These are phyloP conservation scores for Brasilioporus rufonigricans DNA, from an alignment of 768 basidiomycete species.

Conservation along the genomic window DNA sequence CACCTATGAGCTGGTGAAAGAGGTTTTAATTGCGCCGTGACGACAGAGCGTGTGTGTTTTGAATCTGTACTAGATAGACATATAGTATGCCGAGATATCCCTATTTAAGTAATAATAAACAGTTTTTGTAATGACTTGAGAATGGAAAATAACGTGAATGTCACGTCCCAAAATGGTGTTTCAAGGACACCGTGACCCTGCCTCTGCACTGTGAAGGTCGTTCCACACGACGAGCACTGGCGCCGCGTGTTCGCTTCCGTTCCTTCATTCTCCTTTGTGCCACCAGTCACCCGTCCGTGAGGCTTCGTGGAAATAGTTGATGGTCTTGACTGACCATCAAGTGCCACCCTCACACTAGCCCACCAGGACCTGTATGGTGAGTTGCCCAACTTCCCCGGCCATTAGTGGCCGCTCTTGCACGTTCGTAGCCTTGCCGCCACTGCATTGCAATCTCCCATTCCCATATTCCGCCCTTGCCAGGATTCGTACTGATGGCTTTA, in stretches of 20 bases:
- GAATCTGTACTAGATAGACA: background rate
- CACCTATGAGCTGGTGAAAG: slow-evolving; percentile 71
- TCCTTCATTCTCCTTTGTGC: slow-evolving; percentile 11
- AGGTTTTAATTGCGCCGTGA: slow-evolving; percentile 39
- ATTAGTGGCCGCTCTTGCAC: slow-evolving; percentile 6
- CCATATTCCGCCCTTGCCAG: slow-evolving; percentile 8
- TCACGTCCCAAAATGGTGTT: slow-evolving; percentile 8
- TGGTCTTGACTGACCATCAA: slow-evolving; percentile 29
- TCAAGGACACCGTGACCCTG: background rate
- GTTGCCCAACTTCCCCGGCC: slow-evolving; percentile 10
- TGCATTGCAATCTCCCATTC: slow-evolving; percentile 22
- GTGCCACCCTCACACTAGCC: slow-evolving; percentile 2
- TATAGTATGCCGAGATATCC: background rate
- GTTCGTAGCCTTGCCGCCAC: slow-evolving; percentile 24
- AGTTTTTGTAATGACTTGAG: background rate
- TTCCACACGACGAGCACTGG: slow-evolving; percentile 17
- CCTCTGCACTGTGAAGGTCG: slow-evolving; percentile 1
- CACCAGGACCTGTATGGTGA: slow-evolving; percentile 25
- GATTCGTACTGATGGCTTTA: slow-evolving; percentile 15
- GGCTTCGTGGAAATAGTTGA: slow-evolving; percentile 11
- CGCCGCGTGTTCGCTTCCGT: slow-evolving; percentile 14
- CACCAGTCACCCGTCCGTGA: slow-evolving; percentile 3
- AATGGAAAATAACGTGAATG: slow-evolving; percentile 8
- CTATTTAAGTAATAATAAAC: background rate
- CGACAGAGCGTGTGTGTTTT: background rate